Evolutionary conservation across 495 filamentous ascomycete genomes (phyloP).

Genomic region (Penicillium fimorum): DNA sequence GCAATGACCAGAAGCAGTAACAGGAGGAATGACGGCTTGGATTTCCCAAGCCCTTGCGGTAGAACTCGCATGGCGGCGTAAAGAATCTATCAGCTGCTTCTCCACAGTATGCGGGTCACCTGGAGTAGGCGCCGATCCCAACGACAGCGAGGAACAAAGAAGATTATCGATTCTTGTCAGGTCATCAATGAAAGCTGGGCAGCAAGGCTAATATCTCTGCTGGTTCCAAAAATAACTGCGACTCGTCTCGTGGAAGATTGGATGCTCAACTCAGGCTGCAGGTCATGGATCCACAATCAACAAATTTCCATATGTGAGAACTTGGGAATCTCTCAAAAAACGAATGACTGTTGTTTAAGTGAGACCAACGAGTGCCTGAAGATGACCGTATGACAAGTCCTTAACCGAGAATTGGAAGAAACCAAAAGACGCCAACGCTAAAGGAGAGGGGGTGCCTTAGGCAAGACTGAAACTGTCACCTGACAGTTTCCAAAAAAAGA

Average conservation of each 20-base stretch:
- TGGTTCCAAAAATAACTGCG: slow-evolving; percentile 5
- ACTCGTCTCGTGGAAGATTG: background rate
- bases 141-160: slow-evolving; percentile 11
- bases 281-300: slow-evolving; percentile 4
- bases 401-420: slow-evolving; percentile 25
- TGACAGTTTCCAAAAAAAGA: slow-evolving; percentile 28
- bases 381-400: slow-evolving; percentile 3
- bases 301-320: slow-evolving; percentile 1
- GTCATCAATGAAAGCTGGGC: background rate
- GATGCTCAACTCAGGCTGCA: background rate
- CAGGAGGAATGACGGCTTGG: slow-evolving; percentile 26
- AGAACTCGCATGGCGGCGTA: slow-evolving; percentile 25
- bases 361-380: slow-evolving; percentile 14
- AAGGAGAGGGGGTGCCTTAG: slow-evolving; percentile 12
- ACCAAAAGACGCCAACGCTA: slow-evolving; percentile 24
- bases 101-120: slow-evolving; percentile 31
- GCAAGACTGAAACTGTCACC: slow-evolving; percentile 19
- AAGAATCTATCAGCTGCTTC: slow-evolving; percentile 23
- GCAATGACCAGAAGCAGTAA: slow-evolving; percentile 26
- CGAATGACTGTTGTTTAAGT: slow-evolving; percentile 20
- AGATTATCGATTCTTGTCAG: background rate
- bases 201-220: background rate
- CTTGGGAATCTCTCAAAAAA: slow-evolving; percentile 12
- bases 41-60: slow-evolving; percentile 24
- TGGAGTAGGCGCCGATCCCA: slow-evolving; percentile 21